A percentile compares a stretch with the other conserved stretches of the same genome.
Evolutionary conservation across 768 basidiomycete species (phyloP).

Genomic region (Nevesoporus exiguus): DNA sequence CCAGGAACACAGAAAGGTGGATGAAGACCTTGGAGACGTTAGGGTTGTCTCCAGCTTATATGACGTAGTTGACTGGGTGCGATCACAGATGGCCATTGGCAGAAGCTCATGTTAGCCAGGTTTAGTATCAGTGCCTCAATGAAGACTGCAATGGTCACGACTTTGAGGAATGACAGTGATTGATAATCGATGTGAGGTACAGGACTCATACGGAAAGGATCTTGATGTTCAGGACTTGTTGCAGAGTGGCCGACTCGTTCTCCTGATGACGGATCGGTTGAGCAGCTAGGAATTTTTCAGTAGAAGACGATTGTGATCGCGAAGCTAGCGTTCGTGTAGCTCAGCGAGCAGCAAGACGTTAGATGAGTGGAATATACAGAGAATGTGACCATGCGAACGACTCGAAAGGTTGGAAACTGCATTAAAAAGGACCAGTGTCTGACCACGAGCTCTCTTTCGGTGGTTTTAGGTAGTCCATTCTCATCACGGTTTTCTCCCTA

Average conservation of each 20-base stretch:
- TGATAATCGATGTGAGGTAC: neutral
- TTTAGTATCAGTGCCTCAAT: too few relatives aligned
- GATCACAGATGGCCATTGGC: neutral
- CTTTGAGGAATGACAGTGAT: too few relatives aligned
- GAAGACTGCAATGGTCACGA: too few relatives aligned
- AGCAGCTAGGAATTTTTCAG: neutral
- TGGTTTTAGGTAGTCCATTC: constrained; percentile 25
- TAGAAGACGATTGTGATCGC: neutral
- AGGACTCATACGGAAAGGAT: neutral
- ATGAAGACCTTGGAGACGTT: constrained; percentile 40
- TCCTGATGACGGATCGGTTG: too few relatives aligned
- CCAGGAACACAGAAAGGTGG: constrained; percentile 40
- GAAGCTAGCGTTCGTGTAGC: too few relatives aligned
- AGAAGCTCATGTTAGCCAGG: neutral
- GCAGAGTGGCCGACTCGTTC: too few relatives aligned
- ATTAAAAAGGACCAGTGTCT: constrained; percentile 17
- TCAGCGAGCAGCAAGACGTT: neutral
- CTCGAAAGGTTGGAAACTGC: neutral
- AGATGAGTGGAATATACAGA: neutral
- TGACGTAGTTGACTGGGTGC: constrained; percentile 38
- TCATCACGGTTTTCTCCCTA: constrained; percentile 42
- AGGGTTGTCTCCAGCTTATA: constrained; percentile 37
- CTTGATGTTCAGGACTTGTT: too few relatives aligned
- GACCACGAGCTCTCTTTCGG: constrained; percentile 27
- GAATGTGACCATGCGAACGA: neutral